These are phyloP conservation scores for Fraxinus quadrangulata DNA, from an alignment of 257 asterid genomes.

Conservation along the genomic window DNA sequence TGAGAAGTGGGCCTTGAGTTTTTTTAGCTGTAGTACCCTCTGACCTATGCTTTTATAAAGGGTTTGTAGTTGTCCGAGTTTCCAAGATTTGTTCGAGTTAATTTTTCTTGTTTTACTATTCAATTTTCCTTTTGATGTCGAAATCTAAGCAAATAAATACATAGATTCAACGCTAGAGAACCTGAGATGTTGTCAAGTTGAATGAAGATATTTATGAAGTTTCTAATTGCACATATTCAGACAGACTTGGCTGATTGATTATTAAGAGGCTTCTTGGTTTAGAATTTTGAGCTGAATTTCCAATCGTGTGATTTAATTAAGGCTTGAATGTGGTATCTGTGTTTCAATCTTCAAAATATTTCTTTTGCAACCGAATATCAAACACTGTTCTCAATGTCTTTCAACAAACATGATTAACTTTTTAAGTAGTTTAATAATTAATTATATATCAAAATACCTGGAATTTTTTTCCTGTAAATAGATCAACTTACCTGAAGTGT, in stretches of 20 bases:
- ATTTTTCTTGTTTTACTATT: neutral
- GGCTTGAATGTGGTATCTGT: neutral
- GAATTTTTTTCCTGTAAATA: neutral
- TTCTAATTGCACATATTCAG: neutral
- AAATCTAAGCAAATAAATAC: neutral
- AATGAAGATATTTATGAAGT: conserved; percentile 1
- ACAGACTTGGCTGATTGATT: neutral
- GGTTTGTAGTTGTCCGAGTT: conserved; percentile 14
- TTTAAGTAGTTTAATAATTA: neutral
- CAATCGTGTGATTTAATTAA: neutral
- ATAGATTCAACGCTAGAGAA: neutral
- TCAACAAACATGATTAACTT: neutral
- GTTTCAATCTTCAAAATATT: neutral
- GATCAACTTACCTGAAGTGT: neutral
- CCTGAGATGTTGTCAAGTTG: conserved; percentile 1
- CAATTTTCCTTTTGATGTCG: neutral
- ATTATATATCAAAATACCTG: neutral
- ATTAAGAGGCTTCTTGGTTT: neutral
- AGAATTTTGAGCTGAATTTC: neutral
- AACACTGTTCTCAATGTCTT: neutral
- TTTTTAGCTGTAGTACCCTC: neutral
- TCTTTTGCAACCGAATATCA: neutral
- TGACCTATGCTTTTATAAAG: neutral
- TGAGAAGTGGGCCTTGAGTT: conserved; percentile 4
- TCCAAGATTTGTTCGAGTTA: conserved; percentile 8